Base-by-base conservation (phyloP, 257 asterid genomes). In the Plantago ovata region DNA sequence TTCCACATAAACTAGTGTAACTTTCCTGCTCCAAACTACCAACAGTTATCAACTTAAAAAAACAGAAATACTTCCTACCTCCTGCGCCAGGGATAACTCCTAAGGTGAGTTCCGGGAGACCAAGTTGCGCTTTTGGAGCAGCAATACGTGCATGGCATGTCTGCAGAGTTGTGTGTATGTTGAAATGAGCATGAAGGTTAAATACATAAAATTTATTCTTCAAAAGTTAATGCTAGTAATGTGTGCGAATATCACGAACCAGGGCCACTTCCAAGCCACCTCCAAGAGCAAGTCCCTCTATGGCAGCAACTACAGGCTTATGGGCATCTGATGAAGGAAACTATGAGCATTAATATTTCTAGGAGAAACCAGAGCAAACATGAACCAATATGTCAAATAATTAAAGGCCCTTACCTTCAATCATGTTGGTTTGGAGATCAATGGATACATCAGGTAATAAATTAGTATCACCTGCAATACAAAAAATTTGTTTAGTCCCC, bases 131-230 rank as follows among this genome's bases (percentile, higher is more conserved):
- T 64, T 75, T 78, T 61, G 95, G 88, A 18, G 87, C 82, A 65
- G 97, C 94, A 79, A 93, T 75, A 54, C 99, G 95, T 38, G 95
- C 99, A 80, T 93, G 99, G 70, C 96, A 86, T 55, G 66, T 91
- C 99, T 93, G 76, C 73, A 70, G 14, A 68, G 58, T 44, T 61
- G 57, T 49, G 60, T 38, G 54, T 65, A 47, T 33, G 56, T 52
- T 13, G 23, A 51, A 61, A 48, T 16, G 39, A 58, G 22, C 15
- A 22, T 57, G 42, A 32, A 54, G 51, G 42, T 47, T 49, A 55
- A 28, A 55, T 1, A 33, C 28, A 52, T 32, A 38, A 64, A 48
- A 54, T 56, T 68, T 44, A 13, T 62, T 41, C 16, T 40, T 58
- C 9, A 23, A 61, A 36, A 20, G 10, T 53, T 45, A 66, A 28